These are phyloP conservation scores for Xylaria sp. DNA, from an alignment of 495 filamentous ascomycete genomes.

Conservation along the genomic window DNA sequence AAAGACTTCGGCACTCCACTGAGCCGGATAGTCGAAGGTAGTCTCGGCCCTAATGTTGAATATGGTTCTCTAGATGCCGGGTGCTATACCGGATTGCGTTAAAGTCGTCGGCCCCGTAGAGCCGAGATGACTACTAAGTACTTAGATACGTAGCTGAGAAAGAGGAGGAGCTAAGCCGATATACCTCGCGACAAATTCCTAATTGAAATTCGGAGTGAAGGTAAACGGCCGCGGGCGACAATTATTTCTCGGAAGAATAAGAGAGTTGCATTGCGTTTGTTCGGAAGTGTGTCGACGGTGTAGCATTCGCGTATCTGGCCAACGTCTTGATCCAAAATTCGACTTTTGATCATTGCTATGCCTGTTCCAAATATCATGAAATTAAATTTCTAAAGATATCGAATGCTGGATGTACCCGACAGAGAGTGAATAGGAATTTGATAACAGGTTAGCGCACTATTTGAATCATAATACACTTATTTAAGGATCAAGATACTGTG, in stretches of 20 bases:
- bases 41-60: conserved; percentile 68
- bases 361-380: conserved; percentile 46
- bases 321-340: conserved; percentile 43
- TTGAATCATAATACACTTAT: no score
- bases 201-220: no score
- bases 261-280: no score
- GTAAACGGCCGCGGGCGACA: no score
- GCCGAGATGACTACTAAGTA: no score
- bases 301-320: conserved; percentile 45
- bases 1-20: conserved; percentile 70
- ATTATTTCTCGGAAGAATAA: no score
- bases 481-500: no score
- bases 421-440: background rate
- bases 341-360: conserved; percentile 50
- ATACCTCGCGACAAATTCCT: no score
- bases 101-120: conserved; percentile 35
- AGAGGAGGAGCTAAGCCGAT: no score
- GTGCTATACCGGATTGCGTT: conserved; percentile 35
- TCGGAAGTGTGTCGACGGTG: conserved; percentile 28
- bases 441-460: no score
- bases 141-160: no score
- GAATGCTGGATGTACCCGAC: conserved; percentile 34
- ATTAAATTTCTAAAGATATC: no score
- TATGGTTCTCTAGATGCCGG: conserved; percentile 35
- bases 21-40: conserved; percentile 66